Evolutionary conservation across 495 filamentous ascomycete species (phyloP), one percentile per base, ranked within the genome.

Genomic region (Penicillium odoratum): DNA sequence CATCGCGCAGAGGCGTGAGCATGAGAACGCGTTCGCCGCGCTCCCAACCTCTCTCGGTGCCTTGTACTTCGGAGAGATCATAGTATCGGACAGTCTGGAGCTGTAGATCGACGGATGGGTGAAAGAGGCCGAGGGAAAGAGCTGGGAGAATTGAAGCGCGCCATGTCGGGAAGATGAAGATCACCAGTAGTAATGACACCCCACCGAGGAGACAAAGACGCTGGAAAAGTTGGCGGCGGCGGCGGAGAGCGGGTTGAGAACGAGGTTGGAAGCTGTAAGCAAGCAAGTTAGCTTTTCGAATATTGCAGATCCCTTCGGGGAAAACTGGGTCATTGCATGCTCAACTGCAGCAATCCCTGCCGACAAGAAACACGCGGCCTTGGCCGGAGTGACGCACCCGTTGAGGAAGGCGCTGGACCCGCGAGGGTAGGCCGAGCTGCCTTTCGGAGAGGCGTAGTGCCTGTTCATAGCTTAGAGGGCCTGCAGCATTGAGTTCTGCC

Each of bases 21-120:
- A 99, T 85, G 44, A 99, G 81, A 61, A 99, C 94, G 51, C 95
- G 85, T 73, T 99, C 95, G 65, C 92, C 95, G 33, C 89, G 80
- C 68, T 97, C 93, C 94, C 94, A 98, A 10, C 94, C 94, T 61
- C 88, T 85, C 48, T 88, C 88, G 6, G 90, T 90, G 21, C 94
- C 94, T 64, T 95, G 89, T 11, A 93, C 88, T 68, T 94, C 88
- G 48, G 87, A 86, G 45, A 99, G 82, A 72, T 99, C 95, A 78
- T 98, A 98, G 71, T 98, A 96, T 48, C 93, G 90, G 46, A 98
- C 90, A 3, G 95, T 98, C 67, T 96, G 89, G 51, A 98, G 82
- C 53, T 92, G 83, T 56, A 90, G 82, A 61, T 94, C 88, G 42
- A 88, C 86, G 29, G 74, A 72, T 26, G 83, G 74, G 33, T 86